Evolutionary conservation across 371 early-diverging fungal species (phyloP).

Genomic region (Mucor sp.): DNA sequence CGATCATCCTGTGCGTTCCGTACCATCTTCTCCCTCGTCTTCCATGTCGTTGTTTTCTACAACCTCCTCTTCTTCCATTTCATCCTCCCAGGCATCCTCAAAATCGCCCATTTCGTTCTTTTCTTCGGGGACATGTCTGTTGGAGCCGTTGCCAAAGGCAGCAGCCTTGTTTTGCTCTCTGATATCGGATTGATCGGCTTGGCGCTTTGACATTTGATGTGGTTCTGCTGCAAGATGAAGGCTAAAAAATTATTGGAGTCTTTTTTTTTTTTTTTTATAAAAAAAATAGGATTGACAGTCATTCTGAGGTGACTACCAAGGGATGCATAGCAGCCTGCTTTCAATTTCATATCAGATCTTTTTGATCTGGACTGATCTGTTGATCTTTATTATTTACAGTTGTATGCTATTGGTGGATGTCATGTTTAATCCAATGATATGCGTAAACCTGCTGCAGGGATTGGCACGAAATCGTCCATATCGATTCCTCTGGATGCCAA

Average conservation of each 20-base stretch:
- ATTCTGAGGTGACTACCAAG: background rate
- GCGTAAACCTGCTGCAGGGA: conserved; percentile 28
- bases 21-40: conserved; percentile 56
- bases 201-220: conserved; percentile 60
- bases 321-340: no score
- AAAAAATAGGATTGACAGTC: conserved; percentile 1
- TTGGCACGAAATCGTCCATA: conserved; percentile 38
- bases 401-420: background rate
- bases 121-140: conserved; percentile 33
- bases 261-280: background rate
- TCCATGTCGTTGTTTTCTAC: conserved; percentile 58
- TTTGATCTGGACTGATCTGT: background rate
- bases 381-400: conserved; percentile 1
- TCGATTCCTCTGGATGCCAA: conserved; percentile 48
- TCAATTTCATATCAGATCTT: background rate
- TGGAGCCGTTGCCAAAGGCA: conserved; percentile 39
- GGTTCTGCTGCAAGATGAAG: background rate
- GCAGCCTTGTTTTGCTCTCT: conserved; percentile 49
- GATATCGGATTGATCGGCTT: conserved; percentile 56
- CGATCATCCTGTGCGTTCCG: background rate
- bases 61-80: conserved; percentile 78
- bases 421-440: conserved; percentile 18
- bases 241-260: background rate
- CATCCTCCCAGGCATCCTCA: conserved; percentile 96
- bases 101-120: conserved; percentile 93